Conservation (phyloP, 257 asterid species). For the Capsicum baccatum region DNA sequence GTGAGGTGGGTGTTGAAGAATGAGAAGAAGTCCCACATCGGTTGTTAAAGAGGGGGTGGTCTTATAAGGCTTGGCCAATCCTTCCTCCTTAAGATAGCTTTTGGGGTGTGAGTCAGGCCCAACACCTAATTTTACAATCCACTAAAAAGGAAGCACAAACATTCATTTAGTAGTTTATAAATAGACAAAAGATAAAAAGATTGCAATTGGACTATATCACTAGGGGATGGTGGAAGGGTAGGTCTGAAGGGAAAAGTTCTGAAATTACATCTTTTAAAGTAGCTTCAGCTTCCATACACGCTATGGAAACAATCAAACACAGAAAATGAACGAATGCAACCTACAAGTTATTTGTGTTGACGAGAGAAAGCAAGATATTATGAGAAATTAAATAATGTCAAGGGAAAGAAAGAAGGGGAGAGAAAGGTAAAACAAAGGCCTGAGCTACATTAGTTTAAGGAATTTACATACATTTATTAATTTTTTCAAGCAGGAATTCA, state of each 20-base stretch:
- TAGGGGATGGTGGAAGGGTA: background rate
- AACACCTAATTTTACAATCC: background rate
- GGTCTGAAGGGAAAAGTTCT: background rate
- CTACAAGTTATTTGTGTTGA: background rate
- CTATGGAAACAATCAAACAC: background rate
- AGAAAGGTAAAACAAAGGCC: background rate
- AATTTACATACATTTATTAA: background rate
- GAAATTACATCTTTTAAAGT: background rate
- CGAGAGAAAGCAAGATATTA: background rate
- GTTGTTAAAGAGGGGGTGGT: too few relatives aligned
- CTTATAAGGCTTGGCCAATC: too few relatives aligned
- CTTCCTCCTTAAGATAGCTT: too few relatives aligned
- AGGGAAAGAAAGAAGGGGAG: background rate
- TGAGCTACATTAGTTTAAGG: background rate
- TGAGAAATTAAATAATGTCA: constrained; percentile 1
- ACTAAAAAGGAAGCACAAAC: background rate
- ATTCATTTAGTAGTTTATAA: background rate
- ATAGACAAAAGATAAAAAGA: too few relatives aligned
- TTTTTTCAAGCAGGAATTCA: background rate
- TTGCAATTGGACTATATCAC: background rate
- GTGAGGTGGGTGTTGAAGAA: too few relatives aligned
- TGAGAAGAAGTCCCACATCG: too few relatives aligned
- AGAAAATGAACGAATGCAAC: background rate
- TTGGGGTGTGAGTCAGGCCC: too few relatives aligned
- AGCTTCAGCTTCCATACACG: background rate